These are phyloP conservation scores for Penicillium cinerascens DNA, from an alignment of 495 filamentous ascomycete species.

Conservation along the genomic window DNA sequence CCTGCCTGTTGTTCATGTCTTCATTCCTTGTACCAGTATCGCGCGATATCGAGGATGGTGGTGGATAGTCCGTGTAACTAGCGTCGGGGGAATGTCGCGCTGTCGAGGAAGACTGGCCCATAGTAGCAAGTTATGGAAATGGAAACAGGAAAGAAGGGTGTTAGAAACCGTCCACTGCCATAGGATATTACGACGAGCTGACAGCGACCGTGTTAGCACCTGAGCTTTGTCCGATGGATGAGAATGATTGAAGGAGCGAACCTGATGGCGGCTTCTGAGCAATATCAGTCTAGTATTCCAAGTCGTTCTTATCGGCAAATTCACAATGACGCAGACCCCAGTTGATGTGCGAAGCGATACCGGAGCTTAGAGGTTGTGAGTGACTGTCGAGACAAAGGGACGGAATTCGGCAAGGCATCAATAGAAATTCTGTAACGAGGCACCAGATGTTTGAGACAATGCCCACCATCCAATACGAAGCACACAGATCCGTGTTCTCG, in stretches of 20 bases:
- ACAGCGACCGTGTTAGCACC: conserved; percentile 10
- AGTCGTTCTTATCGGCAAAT: too few relatives aligned
- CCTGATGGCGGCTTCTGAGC: not conserved
- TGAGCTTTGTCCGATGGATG: not conserved
- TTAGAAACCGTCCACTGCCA: conserved; percentile 37
- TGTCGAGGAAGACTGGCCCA: conserved; percentile 49
- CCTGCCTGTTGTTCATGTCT: conserved; percentile 39
- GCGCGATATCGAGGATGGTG: conserved; percentile 21
- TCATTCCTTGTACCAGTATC: conserved; percentile 34
- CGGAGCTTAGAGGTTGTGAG: too few relatives aligned
- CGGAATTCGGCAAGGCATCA: too few relatives aligned
- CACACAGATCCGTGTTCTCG: conserved; percentile 5
- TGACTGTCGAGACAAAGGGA: too few relatives aligned
- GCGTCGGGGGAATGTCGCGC: conserved; percentile 36
- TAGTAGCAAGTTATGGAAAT: conserved; percentile 33
- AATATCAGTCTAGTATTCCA: too few relatives aligned
- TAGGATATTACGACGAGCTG: conserved; percentile 14
- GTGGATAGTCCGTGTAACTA: conserved; percentile 18
- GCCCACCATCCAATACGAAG: conserved; percentile 12
- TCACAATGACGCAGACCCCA: too few relatives aligned
- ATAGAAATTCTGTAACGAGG: not conserved
- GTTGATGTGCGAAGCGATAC: too few relatives aligned
- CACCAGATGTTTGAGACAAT: too few relatives aligned
- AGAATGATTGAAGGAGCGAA: not conserved
- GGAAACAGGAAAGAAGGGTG: conserved; percentile 12